Evolutionary conservation across 2,329 filamentous ascomycete species (phyloP).

Genomic region (Paecilomyces sp.): DNA sequence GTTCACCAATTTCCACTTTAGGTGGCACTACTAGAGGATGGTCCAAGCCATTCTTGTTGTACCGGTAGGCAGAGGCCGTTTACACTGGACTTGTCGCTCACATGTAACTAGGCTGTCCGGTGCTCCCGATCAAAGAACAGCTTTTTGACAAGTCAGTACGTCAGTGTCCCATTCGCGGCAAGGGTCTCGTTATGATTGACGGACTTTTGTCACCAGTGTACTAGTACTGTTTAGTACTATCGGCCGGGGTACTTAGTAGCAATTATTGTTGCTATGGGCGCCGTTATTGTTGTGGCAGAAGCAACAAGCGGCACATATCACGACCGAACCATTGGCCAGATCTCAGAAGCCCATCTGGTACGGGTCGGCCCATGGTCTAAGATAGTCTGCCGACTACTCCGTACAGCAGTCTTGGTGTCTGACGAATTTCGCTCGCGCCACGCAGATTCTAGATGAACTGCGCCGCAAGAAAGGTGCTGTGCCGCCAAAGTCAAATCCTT

Average conservation of each 20-base stretch:
- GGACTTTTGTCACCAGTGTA: not conserved
- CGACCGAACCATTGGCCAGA: not conserved
- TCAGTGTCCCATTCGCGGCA: not conserved
- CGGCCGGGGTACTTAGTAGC: not conserved
- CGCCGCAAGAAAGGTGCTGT: not conserved
- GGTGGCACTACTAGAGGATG: not conserved
- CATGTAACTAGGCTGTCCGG: not conserved
- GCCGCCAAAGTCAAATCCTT: not conserved
- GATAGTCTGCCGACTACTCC: not conserved
- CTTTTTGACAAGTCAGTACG: not conserved
- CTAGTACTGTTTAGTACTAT: not conserved
- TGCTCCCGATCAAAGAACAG: not conserved
- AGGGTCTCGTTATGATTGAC: not conserved
- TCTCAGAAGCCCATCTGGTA: not conserved
- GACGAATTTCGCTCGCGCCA: not conserved
- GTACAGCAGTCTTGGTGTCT: not conserved
- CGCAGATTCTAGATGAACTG: not conserved
- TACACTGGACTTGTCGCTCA: not conserved
- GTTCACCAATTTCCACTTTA: not conserved
- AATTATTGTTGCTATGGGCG: not conserved
- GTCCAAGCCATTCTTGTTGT: not conserved
- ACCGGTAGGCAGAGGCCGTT: not conserved
- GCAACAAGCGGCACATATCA: not conserved
- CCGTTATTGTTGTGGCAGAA: not conserved
- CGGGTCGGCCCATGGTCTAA: not conserved